Base-by-base conservation (phyloP, 306 rosid genomes). In the Gynostemma pentaphyllum region DNA sequence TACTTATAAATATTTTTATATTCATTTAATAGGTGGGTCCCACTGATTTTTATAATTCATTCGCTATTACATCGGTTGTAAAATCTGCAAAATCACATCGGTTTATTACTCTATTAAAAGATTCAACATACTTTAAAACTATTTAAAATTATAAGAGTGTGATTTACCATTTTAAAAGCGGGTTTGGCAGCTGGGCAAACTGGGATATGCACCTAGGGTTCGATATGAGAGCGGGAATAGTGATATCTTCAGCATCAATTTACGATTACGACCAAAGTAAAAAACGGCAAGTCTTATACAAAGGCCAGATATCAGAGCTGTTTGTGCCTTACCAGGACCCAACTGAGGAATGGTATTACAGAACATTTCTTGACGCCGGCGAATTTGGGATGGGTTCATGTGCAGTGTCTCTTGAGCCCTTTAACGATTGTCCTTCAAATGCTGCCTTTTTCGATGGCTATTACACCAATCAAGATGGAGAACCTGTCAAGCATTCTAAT, bases 241-340 rank as follows among this genome's bases (percentile, higher is more conserved):
- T 87, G 5, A 80, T 85, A 16, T 85, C 87, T 15, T 29, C 74
- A 2, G 92, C 87, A 34, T 87, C 89, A 13, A 75, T 87, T 1
- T 80, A 68, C 37, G 96, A 87, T 62, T 7, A 72, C 0, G 70
- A 78, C n/a, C 69, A 79, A 64, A 61, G 68, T 0, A 70, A 70
- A 29, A 74, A 73, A 26, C 81, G 87, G 0, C 70, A 45, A 3
- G 89, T 87, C 18, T 46, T 87, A 14, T 87, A 87, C 42, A 77
- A 68, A 66, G 91, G 81, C 3, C 77, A 53, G 39, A 51, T 82
- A 50, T 80, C 92, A 1, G 92, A 87, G 70, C 9, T 80, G 2
- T 82, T 76, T 36, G 82, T 82, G 48, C 84, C 87, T 6, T 87
- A 87, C 66, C 82, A 78, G 84, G 95, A 87, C 53, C 90, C 84